Evolutionary conservation across 306 rosid genomes (phyloP).

Genomic region (Cucurbita pepo): DNA sequence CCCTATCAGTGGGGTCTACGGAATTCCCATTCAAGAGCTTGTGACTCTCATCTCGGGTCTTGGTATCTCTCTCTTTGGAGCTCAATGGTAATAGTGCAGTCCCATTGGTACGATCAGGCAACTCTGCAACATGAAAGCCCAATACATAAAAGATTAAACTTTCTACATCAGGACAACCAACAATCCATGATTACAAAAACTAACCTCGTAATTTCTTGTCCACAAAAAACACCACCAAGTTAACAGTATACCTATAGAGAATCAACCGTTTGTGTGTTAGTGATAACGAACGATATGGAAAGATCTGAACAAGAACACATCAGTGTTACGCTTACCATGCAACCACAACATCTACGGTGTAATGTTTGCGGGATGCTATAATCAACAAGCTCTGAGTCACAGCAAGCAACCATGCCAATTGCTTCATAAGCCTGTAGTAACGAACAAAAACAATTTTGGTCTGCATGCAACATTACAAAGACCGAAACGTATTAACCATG

Average conservation of each 20-base stretch:
- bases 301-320: neutral
- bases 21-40: conserved; percentile 80
- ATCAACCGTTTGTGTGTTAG: neutral
- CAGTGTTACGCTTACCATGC: conserved; percentile 51
- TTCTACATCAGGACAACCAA: neutral
- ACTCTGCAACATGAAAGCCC: conserved; percentile 28
- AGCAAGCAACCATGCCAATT: conserved; percentile 76
- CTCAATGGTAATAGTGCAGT: conserved; percentile 54
- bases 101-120: conserved; percentile 72
- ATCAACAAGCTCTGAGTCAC: conserved; percentile 75
- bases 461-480: neutral
- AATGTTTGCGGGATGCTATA: conserved; percentile 96
- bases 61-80: conserved; percentile 54
- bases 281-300: neutral
- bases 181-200: neutral
- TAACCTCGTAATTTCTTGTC: conserved; percentile 84
- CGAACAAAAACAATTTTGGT: neutral
- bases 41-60: conserved; percentile 78
- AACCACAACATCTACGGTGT: conserved; percentile 91
- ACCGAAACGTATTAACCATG: neutral
- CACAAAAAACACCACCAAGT: conserved; percentile 73
- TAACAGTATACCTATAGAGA: conserved; percentile 79
- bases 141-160: neutral
- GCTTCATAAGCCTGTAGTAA: conserved; percentile 53
- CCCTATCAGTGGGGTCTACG: conserved; percentile 80